Conservation (phyloP, 495 filamentous ascomycete genomes). For the Chaetomium tenue region DNA sequence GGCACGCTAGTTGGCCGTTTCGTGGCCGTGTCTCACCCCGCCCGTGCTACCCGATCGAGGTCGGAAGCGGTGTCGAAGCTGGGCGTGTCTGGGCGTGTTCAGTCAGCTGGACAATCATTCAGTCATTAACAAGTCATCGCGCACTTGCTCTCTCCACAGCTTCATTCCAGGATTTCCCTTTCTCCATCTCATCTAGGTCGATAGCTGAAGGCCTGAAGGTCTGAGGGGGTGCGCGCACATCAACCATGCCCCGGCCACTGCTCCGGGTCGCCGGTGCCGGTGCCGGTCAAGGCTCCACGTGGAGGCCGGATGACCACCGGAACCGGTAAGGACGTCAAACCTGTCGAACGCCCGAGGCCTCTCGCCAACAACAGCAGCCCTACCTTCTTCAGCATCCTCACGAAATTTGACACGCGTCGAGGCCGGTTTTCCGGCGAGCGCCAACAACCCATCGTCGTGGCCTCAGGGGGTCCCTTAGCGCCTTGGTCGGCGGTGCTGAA, state of each 20-base stretch:
- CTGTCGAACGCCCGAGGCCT: neutral
- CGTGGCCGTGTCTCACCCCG: slow-evolving; percentile 11
- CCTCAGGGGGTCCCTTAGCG: neutral
- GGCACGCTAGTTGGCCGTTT: slow-evolving; percentile 5
- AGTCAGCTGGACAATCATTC: neutral
- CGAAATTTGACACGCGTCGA: slow-evolving; percentile 17
- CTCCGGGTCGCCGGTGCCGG: neutral
- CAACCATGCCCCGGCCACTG: neutral
- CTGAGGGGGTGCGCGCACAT: neutral
- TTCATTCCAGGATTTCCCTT: too few species aligned
- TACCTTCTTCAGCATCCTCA: neutral
- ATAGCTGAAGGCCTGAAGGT: neutral
- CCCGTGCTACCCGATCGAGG: slow-evolving; percentile 16
- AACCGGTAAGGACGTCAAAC: slow-evolving; percentile 6
- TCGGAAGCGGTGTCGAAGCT: slow-evolving; percentile 8
- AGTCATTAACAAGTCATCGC: neutral
- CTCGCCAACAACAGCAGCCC: neutral
- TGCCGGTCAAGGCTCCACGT: slow-evolving; percentile 16
- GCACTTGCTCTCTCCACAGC: neutral
- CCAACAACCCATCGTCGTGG: slow-evolving; percentile 17
- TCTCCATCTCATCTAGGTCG: neutral
- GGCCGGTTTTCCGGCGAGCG: neutral
- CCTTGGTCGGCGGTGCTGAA: neutral
- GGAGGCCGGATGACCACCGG: slow-evolving; percentile 9
- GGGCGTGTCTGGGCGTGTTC: neutral